Percentiles rank a stretch among this genome's conserved stretches.
Conservation (phyloP, 2,329 filamentous ascomycete genomes). For the Trichocomaceae sp. region DNA sequence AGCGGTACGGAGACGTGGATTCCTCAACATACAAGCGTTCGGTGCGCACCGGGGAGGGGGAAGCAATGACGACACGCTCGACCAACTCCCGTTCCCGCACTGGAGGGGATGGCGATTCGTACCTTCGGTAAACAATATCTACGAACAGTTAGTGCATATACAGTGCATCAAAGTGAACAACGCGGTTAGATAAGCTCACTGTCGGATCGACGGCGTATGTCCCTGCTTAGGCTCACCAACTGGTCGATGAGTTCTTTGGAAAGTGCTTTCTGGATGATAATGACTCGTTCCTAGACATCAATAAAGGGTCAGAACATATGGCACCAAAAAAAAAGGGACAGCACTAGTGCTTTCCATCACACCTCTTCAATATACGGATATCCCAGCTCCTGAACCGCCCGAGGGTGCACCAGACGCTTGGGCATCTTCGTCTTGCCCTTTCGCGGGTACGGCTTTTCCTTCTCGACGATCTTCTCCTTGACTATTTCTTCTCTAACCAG, state of each 20-base stretch:
- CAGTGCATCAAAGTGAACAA: not conserved
- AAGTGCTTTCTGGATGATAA: conserved; percentile 76
- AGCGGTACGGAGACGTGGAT: conserved; percentile 21
- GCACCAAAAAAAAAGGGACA: not conserved
- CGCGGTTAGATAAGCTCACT: conserved; percentile 18
- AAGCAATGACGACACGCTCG: conserved; percentile 15
- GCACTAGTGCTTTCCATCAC: conserved; percentile 9
- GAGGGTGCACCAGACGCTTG: conserved; percentile 67
- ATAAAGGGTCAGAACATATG: not conserved
- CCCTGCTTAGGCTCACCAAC: conserved; percentile 73
- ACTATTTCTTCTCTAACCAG: conserved; percentile 24
- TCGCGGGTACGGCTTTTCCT: conserved; percentile 57
- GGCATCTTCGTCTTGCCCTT: conserved; percentile 89
- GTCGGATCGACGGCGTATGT: conserved; percentile 35
- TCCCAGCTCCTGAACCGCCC: conserved; percentile 73
- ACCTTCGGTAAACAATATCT: conserved; percentile 13
- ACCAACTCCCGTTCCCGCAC: conserved; percentile 13
- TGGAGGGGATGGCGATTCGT: conserved; percentile 9
- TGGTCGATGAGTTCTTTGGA: conserved; percentile 89
- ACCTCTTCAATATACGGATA: conserved; percentile 87
- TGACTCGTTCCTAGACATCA: conserved; percentile 61
- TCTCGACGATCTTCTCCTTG: conserved; percentile 31
- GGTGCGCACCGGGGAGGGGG: conserved; percentile 15
- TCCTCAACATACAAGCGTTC: conserved; percentile 25
- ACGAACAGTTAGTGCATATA: not conserved